These are phyloP conservation scores for Margaritispora aquatica DNA, from an alignment of 495 filamentous ascomycete genomes.

Conservation along the genomic window DNA sequence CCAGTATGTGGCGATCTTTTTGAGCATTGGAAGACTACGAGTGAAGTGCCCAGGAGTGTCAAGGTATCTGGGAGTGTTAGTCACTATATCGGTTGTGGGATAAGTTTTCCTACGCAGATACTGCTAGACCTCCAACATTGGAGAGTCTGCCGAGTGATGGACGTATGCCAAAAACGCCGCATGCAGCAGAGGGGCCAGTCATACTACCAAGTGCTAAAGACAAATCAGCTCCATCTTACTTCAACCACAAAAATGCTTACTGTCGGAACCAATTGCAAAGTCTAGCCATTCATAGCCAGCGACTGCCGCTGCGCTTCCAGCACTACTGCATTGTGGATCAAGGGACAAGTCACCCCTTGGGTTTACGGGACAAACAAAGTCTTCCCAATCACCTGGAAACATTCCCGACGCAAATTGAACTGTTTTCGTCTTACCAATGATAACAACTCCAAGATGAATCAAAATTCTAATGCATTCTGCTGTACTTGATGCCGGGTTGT, in stretches of 20 bases:
- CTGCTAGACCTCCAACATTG: slow-evolving; percentile 7
- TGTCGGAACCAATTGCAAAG: slow-evolving; percentile 26
- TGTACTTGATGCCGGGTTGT: slow-evolving; percentile 28
- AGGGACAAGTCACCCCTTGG: slow-evolving; percentile 41
- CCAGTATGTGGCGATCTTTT: slow-evolving; percentile 1
- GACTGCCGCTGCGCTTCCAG: slow-evolving; percentile 32
- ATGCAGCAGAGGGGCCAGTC: slow-evolving; percentile 15
- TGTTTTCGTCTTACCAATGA: slow-evolving; percentile 43
- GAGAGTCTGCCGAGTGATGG: slow-evolving; percentile 11
- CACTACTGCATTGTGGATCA: slow-evolving; percentile 33
- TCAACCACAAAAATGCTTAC: slow-evolving; percentile 3
- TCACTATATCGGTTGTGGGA: neutral
- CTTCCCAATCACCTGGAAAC: slow-evolving; percentile 17
- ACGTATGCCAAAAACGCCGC: slow-evolving; percentile 21
- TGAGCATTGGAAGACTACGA: slow-evolving; percentile 12
- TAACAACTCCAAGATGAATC: slow-evolving; percentile 36
- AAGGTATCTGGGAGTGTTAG: neutral
- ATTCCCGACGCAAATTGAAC: slow-evolving; percentile 34
- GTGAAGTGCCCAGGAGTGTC: slow-evolving; percentile 19
- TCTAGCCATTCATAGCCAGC: slow-evolving; percentile 44
- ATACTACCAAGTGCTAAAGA: slow-evolving; percentile 14
- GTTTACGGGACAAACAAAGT: slow-evolving; percentile 33
- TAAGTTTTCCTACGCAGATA: slow-evolving; percentile 11
- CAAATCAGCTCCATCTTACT: neutral
- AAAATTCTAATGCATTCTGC: slow-evolving; percentile 32